Conservation (phyloP, 2,329 filamentous ascomycete genomes). For the Ramularia collo-cygni region DNA sequence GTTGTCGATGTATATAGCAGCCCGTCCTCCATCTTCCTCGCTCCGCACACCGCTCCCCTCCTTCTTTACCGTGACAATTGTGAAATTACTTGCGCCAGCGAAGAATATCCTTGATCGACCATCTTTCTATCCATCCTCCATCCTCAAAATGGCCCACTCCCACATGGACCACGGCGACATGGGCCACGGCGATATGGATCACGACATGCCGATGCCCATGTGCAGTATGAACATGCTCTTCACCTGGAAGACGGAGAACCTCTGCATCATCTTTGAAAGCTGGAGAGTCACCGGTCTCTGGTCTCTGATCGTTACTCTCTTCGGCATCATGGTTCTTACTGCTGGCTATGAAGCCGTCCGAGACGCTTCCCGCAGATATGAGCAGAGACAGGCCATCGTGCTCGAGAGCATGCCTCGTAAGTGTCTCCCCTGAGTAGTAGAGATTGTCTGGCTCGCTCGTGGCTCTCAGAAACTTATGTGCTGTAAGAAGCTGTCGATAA, state of each 20-base stretch:
- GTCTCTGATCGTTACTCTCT: slow-evolving; percentile 72
- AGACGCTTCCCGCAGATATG: slow-evolving; percentile 68
- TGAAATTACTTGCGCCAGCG: too few species aligned
- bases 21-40: background rate
- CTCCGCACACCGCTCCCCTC: background rate
- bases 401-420: slow-evolving; percentile 37
- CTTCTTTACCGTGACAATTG: too few species aligned
- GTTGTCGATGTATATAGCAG: background rate
- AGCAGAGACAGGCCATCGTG: slow-evolving; percentile 47
- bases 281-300: slow-evolving; percentile 76
- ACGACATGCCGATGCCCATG: slow-evolving; percentile 50
- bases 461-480: background rate
- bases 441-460: background rate
- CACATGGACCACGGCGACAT: slow-evolving; percentile 30
- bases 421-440: slow-evolving; percentile 13
- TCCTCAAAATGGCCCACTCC: slow-evolving; percentile 8
- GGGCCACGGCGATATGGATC: slow-evolving; percentile 52
- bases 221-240: slow-evolving; percentile 95
- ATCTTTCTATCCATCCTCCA: slow-evolving; percentile 16
- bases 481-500: slow-evolving; percentile 3
- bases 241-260: slow-evolving; percentile 87
- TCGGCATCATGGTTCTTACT: slow-evolving; percentile 73
- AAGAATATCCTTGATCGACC: too few species aligned
- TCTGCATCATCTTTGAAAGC: slow-evolving; percentile 90
- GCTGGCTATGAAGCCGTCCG: slow-evolving; percentile 92